Conservation (phyloP, 2,329 filamentous ascomycete species). For the Pseudogymnoascus sp. region DNA sequence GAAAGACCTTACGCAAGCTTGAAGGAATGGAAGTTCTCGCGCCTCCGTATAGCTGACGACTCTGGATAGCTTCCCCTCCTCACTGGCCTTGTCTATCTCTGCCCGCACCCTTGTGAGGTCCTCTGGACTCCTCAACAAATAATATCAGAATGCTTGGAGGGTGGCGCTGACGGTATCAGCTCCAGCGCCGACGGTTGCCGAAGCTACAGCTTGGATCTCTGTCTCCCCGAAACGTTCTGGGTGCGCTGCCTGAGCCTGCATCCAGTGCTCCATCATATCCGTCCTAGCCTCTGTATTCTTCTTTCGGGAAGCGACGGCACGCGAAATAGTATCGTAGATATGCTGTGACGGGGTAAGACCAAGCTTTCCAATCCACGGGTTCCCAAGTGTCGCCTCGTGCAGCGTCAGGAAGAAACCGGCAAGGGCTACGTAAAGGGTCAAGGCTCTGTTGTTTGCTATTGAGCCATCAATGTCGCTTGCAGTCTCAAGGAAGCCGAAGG, state of each 20-base stretch:
- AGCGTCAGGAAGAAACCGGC: slow-evolving; percentile 31
- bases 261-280: slow-evolving; percentile 34
- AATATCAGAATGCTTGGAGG: slow-evolving; percentile 32
- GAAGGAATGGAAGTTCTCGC: slow-evolving; percentile 29
- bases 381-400: slow-evolving; percentile 31
- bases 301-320: slow-evolving; percentile 28
- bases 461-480: slow-evolving; percentile 30
- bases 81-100: slow-evolving; percentile 19
- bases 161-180: slow-evolving; percentile 33
- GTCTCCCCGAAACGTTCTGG: slow-evolving; percentile 30
- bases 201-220: slow-evolving; percentile 30
- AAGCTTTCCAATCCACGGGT: slow-evolving; percentile 31
- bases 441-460: slow-evolving; percentile 28
- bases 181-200: slow-evolving; percentile 33
- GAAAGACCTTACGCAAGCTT: slow-evolving; percentile 27
- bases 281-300: slow-evolving; percentile 27
- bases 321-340: slow-evolving; percentile 32
- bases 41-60: slow-evolving; percentile 24
- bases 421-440: slow-evolving; percentile 28
- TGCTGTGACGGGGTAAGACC: slow-evolving; percentile 31
- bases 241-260: slow-evolving; percentile 26
- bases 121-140: slow-evolving; percentile 26
- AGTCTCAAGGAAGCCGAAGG: slow-evolving; percentile 24
- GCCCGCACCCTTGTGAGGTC: slow-evolving; percentile 20
- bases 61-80: slow-evolving; percentile 13